Percentiles rank a stretch among this genome's conserved stretches.
Conservation (phyloP, 352 stramenopile species). For the Phytophthora citricola region DNA sequence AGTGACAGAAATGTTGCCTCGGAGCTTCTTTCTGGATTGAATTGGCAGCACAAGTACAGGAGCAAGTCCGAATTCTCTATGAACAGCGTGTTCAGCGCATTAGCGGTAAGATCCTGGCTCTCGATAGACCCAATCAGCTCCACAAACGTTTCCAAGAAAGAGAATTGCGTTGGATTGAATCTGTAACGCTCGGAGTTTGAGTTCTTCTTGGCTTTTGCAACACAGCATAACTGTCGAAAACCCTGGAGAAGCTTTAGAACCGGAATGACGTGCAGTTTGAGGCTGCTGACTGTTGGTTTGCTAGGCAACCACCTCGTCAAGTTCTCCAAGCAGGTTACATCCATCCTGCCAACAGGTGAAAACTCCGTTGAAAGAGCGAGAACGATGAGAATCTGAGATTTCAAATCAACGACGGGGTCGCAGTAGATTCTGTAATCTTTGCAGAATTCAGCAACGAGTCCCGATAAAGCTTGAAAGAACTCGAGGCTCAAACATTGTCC, state of each 20-base stretch:
- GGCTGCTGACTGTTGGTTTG: slow-evolving; percentile 13
- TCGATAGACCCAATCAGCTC: slow-evolving; percentile 24
- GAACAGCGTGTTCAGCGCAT: slow-evolving; percentile 26
- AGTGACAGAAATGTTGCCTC: slow-evolving; percentile 28
- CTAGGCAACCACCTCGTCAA: slow-evolving; percentile 24
- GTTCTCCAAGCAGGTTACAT: slow-evolving; percentile 18
- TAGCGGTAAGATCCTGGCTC: slow-evolving; percentile 7
- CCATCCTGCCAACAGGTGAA: slow-evolving; percentile 14
- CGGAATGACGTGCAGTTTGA: slow-evolving; percentile 10
- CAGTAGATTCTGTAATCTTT: slow-evolving; percentile 24
- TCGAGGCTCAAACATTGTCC: not conserved
- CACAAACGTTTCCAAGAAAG: slow-evolving; percentile 23
- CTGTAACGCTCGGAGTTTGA: not conserved
- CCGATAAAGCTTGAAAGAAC: slow-evolving; percentile 14
- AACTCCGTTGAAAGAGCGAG: slow-evolving; percentile 15
- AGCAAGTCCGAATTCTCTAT: slow-evolving; percentile 24
- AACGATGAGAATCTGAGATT: slow-evolving; percentile 19
- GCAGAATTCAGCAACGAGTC: slow-evolving; percentile 28
- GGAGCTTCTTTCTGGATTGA: slow-evolving; percentile 1
- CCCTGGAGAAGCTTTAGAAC: slow-evolving; percentile 12
- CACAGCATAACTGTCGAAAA: slow-evolving; percentile 15
- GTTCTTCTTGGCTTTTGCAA: not conserved
- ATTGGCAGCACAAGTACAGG: slow-evolving; percentile 26
- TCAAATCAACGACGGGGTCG: slow-evolving; percentile 18
- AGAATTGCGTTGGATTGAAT: not conserved